These are phyloP conservation scores for Syzygium aromaticum DNA, from an alignment of 345 rosid species.

Conservation along the genomic window DNA sequence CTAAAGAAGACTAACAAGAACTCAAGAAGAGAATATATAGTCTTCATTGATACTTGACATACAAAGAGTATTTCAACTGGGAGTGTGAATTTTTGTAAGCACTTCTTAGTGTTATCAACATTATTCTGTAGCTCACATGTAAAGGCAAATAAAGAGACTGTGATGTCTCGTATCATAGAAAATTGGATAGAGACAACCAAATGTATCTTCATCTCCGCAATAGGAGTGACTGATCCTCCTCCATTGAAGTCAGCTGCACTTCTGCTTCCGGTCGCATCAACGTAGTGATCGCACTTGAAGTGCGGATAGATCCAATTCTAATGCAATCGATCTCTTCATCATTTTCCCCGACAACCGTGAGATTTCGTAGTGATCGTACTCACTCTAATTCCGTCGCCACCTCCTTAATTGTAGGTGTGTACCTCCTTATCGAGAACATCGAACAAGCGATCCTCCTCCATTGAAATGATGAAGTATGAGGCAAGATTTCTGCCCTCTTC, in stretches of 20 bases:
- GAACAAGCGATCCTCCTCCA: not conserved
- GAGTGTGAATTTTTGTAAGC: not conserved
- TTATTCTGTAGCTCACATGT: no score
- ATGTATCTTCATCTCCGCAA: not conserved
- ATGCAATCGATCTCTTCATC: not conserved
- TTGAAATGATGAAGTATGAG: not conserved
- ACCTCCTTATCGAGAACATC: not conserved
- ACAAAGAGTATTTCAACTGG: not conserved
- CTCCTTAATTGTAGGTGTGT: not conserved
- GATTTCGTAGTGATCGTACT: not conserved
- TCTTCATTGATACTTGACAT: not conserved
- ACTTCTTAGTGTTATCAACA: not conserved
- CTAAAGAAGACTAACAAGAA: not conserved
- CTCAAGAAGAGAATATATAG: not conserved
- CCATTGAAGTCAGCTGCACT: not conserved
- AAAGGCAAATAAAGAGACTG: not conserved
- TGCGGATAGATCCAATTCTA: not conserved
- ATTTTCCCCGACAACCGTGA: fast-evolving
- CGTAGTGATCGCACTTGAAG: not conserved
- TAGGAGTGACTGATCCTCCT: not conserved
- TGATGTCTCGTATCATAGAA: not conserved
- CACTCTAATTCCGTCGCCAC: not conserved
- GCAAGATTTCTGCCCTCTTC: not conserved
- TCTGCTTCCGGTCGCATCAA: not conserved
- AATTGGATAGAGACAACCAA: not conserved